Evolutionary conservation across 495 filamentous ascomycete species (phyloP), one percentile per base, ranked within the genome.

Genomic region (Margaritispora aquatica): DNA sequence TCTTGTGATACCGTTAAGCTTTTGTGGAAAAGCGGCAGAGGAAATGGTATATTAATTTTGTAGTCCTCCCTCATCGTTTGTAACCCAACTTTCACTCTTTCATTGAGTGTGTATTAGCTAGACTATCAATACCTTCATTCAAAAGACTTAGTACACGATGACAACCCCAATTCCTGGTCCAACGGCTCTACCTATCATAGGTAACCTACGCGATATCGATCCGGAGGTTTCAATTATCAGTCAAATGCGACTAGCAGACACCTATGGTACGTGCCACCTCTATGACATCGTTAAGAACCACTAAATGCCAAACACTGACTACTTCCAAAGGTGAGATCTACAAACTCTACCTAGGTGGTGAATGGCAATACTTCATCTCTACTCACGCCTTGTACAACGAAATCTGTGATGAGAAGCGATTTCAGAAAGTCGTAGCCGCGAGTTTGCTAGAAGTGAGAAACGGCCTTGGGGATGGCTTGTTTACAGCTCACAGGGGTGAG

Each of bases 261-360:
- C 83, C 59, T 87, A 88, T 65, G 83, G 84, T 81, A 68, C 58
- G 53, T 55, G 11, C 20, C 38, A 23, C 49, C n/a, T 10, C 27
- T 53, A 22, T n/a, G n/a, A n/a, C n/a, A n/a, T n/a, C n/a, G n/a
- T n/a, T n/a, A n/a, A n/a, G n/a, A n/a, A n/a, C n/a, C n/a, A n/a
- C n/a, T n/a, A n/a, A n/a, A n/a, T n/a, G n/a, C n/a, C n/a, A n/a
- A n/a, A n/a, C n/a, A n/a, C n/a, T n/a, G n/a, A n/a, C n/a, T n/a
- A n/a, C n/a, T n/a, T n/a, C n/a, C n/a, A 26, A 51, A 81, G 85
- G 85, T 59, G 80, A 84, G 55, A 89, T 91, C 63, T 90, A 85
- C 74, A 82, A 86, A 64, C 81, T 90, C 68, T 82, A 77, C 27
- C 46, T 73, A 11, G 8, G 57, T 61, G 51, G 61, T 17, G 22